A percentile compares a stretch with the other conserved stretches of the same genome.
These are phyloP conservation scores for Nitzschia palea DNA, from an alignment of 108 stramenopile genomes.

Conservation along the genomic window DNA sequence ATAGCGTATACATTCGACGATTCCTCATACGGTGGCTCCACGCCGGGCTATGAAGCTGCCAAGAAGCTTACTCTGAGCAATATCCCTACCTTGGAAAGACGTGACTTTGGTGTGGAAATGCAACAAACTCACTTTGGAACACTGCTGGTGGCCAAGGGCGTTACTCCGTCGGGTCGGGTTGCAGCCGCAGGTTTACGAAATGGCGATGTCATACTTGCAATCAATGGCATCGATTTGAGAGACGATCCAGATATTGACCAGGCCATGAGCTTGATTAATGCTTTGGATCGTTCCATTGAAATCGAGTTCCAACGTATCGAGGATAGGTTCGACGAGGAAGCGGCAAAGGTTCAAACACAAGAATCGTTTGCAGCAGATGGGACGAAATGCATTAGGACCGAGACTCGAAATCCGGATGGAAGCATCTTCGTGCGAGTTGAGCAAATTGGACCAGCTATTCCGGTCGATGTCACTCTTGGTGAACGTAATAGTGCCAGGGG, in stretches of 20 bases:
- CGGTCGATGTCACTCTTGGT: background rate
- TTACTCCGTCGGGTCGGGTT: constrained; percentile 8
- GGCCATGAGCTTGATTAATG: constrained; percentile 8
- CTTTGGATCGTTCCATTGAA: background rate
- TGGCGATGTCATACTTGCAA: constrained; percentile 27
- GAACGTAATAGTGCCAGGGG: background rate
- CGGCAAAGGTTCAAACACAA: background rate
- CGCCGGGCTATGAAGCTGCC: background rate
- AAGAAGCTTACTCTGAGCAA: background rate
- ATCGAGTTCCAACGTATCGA: constrained; percentile 7
- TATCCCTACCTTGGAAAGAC: background rate
- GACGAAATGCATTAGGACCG: constrained; percentile 2
- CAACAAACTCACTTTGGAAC: constrained; percentile 8
- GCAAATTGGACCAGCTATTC: background rate
- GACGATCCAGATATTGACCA: constrained; percentile 10
- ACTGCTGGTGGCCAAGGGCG: constrained; percentile 14
- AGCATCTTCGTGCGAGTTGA: background rate
- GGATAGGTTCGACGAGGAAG: background rate
- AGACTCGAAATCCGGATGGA: constrained; percentile 11
- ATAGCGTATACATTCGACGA: background rate
- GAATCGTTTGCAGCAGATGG: background rate
- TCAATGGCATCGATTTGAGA: constrained; percentile 22
- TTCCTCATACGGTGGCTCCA: constrained; percentile 11
- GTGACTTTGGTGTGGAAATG: background rate
- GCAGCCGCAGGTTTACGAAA: constrained; percentile 9